Evolutionary conservation across 2,329 filamentous ascomycete species (phyloP).

Genomic region (Diaporthe longicolla): DNA sequence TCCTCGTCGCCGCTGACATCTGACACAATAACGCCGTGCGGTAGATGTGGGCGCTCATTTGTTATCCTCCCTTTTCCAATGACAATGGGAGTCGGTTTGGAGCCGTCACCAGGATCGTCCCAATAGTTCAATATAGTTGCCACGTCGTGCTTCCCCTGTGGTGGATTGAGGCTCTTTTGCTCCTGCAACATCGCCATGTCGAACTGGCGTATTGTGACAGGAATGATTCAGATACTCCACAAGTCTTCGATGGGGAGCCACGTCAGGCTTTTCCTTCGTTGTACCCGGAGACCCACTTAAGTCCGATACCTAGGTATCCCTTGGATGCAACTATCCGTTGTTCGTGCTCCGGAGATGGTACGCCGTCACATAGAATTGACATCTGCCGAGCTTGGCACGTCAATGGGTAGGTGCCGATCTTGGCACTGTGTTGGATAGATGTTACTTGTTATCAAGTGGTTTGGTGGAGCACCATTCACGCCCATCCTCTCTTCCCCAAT

Average conservation of each 20-base stretch:
- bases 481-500: neutral
- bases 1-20: slow-evolving; percentile 75
- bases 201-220: neutral
- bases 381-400: slow-evolving; percentile 26
- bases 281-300: neutral
- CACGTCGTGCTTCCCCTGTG: slow-evolving; percentile 13
- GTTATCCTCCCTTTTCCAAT: slow-evolving; percentile 63
- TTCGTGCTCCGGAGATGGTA: neutral
- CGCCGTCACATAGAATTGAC: neutral
- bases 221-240: neutral
- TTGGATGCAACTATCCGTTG: neutral
- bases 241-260: neutral
- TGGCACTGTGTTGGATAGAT: neutral
- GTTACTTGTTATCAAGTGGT: neutral
- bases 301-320: too few relatives aligned
- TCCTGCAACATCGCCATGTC: too few relatives aligned
- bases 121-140: slow-evolving; percentile 31
- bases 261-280: neutral
- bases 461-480: neutral
- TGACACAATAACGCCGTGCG: slow-evolving; percentile 65
- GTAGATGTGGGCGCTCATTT: slow-evolving; percentile 77
- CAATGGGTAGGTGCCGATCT: neutral
- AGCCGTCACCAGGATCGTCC: slow-evolving; percentile 33
- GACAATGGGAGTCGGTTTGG: slow-evolving; percentile 31
- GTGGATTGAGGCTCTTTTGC: neutral